Conservation (phyloP, 345 rosid genomes). For the Ceriops decandra region DNA sequence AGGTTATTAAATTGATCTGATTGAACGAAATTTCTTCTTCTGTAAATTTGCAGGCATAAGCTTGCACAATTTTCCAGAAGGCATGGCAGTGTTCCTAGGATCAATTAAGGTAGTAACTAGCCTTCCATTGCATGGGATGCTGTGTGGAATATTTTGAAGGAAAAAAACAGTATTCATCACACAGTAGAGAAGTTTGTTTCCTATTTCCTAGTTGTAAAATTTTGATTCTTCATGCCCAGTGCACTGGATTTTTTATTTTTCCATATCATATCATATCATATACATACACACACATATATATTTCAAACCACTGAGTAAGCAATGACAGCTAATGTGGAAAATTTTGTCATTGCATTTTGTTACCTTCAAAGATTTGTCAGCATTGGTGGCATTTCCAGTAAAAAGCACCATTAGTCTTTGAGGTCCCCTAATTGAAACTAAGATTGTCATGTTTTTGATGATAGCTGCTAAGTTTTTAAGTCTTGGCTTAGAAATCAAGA, state of each 20-base stretch:
- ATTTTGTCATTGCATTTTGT: neutral
- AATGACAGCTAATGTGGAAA: neutral
- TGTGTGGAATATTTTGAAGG: too few species aligned
- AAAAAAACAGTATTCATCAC: neutral
- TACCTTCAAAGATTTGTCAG: neutral
- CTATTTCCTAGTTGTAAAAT: neutral
- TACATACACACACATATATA: neutral
- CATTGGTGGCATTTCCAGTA: neutral
- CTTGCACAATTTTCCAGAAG: slow-evolving; percentile 98
- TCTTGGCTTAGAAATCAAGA: slow-evolving; percentile 1
- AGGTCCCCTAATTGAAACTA: neutral
- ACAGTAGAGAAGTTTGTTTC: neutral
- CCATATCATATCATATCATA: too few species aligned
- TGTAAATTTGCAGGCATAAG: slow-evolving; percentile 67
- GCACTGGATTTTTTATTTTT: neutral
- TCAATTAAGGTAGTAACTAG: slow-evolving; percentile 70
- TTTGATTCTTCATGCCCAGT: neutral
- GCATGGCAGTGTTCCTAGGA: slow-evolving; percentile 98
- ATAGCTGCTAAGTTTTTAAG: neutral
- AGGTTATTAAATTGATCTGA: slow-evolving; percentile 5
- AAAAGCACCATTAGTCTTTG: neutral
- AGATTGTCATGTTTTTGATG: neutral
- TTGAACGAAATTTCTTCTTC: slow-evolving; percentile 14
- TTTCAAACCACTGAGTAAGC: neutral
- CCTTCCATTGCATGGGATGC: neutral